Evolutionary conservation across 73 alveolate genomes (phyloP).

Genomic region (Paramecium pentaurelia): DNA sequence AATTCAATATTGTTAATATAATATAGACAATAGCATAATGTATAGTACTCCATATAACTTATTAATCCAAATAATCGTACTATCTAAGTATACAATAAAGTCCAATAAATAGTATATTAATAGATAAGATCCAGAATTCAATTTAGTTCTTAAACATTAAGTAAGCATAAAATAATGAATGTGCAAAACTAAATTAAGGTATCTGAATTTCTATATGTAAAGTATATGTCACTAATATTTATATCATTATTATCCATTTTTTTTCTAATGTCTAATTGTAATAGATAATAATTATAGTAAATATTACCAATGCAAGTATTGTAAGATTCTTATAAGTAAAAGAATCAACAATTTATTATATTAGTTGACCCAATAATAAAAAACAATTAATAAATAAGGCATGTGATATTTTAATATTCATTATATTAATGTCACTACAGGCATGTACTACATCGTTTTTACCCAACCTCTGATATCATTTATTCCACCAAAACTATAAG

Average conservation of each 20-base stretch:
- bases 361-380: not conserved
- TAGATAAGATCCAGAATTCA: not conserved
- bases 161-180: not conserved
- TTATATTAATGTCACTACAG: slow-evolving; percentile 24
- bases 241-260: not conserved
- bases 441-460: not conserved
- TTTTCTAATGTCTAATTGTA: not conserved
- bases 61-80: not conserved
- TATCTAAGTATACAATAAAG: not conserved
- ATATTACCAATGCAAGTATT: not conserved
- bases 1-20: not conserved
- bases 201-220: not conserved
- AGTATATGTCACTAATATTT: not conserved
- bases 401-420: slow-evolving; percentile 6
- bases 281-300: not conserved
- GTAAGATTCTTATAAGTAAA: not conserved
- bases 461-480: not conserved
- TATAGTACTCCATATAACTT: not conserved
- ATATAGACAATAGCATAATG: not conserved
- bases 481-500: not conserved
- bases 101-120: not conserved
- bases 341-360: not conserved
- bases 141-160: not conserved
- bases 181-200: not conserved
- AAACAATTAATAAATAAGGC: not conserved